A percentile compares a stretch with the other conserved stretches of the same genome.
Evolutionary conservation across 169 alveolate genomes (phyloP).

Genomic region (Perkinsus chesapeaki): DNA sequence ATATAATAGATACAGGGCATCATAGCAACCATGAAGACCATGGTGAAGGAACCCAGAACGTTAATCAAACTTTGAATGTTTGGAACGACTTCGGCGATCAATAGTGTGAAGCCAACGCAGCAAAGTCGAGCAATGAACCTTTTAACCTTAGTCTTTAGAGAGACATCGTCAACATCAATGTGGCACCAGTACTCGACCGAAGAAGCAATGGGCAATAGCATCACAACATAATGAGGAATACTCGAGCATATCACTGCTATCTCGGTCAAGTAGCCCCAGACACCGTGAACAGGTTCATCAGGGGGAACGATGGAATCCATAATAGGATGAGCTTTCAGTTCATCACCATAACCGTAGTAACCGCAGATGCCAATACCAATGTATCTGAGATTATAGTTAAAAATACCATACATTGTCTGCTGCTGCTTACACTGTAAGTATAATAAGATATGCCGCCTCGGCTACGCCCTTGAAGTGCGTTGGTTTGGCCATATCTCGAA

Average conservation of each 20-base stretch:
- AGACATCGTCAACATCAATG: neutral
- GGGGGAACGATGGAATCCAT: constrained; percentile 1
- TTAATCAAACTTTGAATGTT: neutral
- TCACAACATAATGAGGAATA: neutral
- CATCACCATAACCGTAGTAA: neutral
- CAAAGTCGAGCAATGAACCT: neutral
- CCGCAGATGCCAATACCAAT: neutral
- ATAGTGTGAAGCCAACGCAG: neutral
- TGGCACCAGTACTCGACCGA: neutral
- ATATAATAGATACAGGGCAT: neutral
- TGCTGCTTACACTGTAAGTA: neutral
- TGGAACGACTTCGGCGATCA: neutral
- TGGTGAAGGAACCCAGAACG: neutral
- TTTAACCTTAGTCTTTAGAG: neutral
- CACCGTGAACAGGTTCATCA: neutral
- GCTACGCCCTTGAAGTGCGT: neutral
- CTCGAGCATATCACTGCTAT: neutral
- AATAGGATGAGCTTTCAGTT: neutral
- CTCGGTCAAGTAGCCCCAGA: neutral
- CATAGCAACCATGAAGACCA: neutral
- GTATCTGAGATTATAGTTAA: neutral
- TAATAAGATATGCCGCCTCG: neutral
- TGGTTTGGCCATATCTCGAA: neutral
- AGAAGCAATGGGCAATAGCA: neutral
- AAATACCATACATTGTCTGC: neutral